These are phyloP conservation scores for Komagataella pseudopastoris DNA, from an alignment of 805 yeast genomes.

Conservation along the genomic window DNA sequence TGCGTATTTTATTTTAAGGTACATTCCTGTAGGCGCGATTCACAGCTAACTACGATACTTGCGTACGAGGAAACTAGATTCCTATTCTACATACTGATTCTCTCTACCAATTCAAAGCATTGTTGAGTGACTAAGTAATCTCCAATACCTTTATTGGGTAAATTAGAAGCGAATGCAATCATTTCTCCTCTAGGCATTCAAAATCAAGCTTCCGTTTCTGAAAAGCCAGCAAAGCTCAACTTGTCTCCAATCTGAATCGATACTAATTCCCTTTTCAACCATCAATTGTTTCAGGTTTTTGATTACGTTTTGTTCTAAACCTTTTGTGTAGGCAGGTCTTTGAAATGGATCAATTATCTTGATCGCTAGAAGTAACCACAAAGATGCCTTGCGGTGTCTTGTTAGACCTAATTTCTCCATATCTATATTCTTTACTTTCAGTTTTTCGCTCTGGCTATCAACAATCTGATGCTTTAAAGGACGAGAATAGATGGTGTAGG, in stretches of 20 bases:
- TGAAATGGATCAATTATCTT: constrained; percentile 42
- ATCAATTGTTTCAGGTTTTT: neutral
- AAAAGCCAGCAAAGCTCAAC: neutral
- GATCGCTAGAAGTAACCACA: constrained; percentile 68
- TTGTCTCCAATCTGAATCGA: neutral
- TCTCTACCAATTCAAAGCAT: too few relatives aligned
- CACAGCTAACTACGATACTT: neutral
- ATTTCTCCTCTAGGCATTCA: neutral
- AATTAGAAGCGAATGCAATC: too few relatives aligned
- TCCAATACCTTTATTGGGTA: neutral
- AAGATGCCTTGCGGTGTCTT: constrained; percentile 56
- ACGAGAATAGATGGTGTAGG: constrained; percentile 9
- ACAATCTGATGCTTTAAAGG: constrained; percentile 11
- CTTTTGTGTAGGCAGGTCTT: constrained; percentile 2
- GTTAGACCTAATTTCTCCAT: constrained; percentile 37
- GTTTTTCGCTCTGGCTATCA: constrained; percentile 6
- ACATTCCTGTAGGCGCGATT: neutral
- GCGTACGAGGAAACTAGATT: neutral
- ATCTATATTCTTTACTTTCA: constrained; percentile 18
- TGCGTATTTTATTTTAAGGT: neutral
- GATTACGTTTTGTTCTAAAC: neutral
- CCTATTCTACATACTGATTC: too few relatives aligned
- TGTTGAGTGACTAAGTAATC: neutral
- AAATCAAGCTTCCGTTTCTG: neutral
- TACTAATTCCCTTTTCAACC: neutral